Evolutionary conservation across 2,329 filamentous ascomycete species (phyloP), one percentile per base, ranked within the genome.

Genomic region (Aaosphaeria arxii): DNA sequence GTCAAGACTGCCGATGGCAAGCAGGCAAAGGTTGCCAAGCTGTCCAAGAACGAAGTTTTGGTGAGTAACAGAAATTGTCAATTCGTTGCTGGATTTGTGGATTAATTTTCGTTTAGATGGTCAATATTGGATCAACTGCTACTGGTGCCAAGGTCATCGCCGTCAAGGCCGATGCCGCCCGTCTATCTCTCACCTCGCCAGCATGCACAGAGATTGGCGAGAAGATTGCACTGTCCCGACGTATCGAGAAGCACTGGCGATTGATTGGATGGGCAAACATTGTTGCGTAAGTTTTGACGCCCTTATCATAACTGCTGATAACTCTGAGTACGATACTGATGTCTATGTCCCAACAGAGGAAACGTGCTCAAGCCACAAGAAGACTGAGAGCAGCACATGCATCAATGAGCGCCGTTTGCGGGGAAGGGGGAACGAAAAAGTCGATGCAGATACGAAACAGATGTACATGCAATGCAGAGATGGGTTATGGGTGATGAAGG

Each of bases 221-320:
- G 81, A 97, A 99, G 87, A 91, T 99, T 66, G 94, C 94, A 39
- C 80, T 99, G 67, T 91, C 86, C 71, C 83, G 94, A 76, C 89
- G 94, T 85, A 96, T 97, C 66, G 94, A 99, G 76, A 97, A 97
- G 84, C 92, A 96, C 76, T 97, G 92, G 92, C 89, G 66, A 53
- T 61, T 71, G 17, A 72, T 72, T 54, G 69, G 69, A 35, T 72
- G 70, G 70, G 70, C 70, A 42, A 72, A 71, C 54, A 72, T 72
- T 47, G 68, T 71, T 43, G 65, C 69, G 69, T 72, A 67, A 67
- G 69, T 69, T 40, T 44, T 45, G 30, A 53, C 45, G 43, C 38
- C 17, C 28, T 5, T 36, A 30, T 31, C 42, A n/a, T 42, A 2
- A 24, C 17, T 24, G 17, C 33, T 36, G 33, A 32, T 36, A 24